A percentile compares a stretch with the other conserved stretches of the same genome.
These are phyloP conservation scores for Pythium phragmiticola DNA, from an alignment of 352 stramenopile genomes.

Conservation along the genomic window DNA sequence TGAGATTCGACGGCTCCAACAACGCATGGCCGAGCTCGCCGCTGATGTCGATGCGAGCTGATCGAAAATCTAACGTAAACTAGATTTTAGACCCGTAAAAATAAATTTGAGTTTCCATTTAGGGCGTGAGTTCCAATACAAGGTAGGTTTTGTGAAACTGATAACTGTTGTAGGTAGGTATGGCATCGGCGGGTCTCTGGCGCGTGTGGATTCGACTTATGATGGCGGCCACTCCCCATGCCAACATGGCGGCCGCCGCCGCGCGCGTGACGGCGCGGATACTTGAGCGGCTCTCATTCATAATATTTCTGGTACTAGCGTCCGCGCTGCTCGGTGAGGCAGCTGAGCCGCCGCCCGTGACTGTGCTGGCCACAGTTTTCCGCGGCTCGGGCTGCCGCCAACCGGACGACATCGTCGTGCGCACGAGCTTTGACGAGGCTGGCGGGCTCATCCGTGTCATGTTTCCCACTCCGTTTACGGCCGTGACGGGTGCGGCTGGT, in stretches of 20 bases:
- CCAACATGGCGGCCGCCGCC: background rate
- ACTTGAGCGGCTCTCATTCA: background rate
- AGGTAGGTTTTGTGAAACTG: background rate
- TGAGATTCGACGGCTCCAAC: constrained; percentile 58
- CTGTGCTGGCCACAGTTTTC: constrained; percentile 2
- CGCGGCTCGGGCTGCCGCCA: constrained; percentile 19
- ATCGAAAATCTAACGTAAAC: background rate
- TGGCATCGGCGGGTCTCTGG: background rate
- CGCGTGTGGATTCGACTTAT: background rate
- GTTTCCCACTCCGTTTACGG: constrained; percentile 10
- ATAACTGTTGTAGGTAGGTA: background rate
- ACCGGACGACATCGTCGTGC: background rate
- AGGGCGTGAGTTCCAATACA: background rate
- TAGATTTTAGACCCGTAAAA: background rate
- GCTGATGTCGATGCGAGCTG: constrained; percentile 41
- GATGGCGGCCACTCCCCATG: constrained; percentile 6
- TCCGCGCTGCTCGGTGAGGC: background rate
- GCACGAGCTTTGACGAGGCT: constrained; percentile 9
- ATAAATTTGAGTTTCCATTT: background rate
- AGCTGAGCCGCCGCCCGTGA: background rate
- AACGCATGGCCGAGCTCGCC: constrained; percentile 62
- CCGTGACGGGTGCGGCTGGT: background rate
- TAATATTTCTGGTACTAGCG: background rate
- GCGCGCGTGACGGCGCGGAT: constrained; percentile 1
- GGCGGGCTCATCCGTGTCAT: constrained; percentile 15